Conservation (phyloP, 2,329 filamentous ascomycete genomes). For the Anthostomella pinea region DNA sequence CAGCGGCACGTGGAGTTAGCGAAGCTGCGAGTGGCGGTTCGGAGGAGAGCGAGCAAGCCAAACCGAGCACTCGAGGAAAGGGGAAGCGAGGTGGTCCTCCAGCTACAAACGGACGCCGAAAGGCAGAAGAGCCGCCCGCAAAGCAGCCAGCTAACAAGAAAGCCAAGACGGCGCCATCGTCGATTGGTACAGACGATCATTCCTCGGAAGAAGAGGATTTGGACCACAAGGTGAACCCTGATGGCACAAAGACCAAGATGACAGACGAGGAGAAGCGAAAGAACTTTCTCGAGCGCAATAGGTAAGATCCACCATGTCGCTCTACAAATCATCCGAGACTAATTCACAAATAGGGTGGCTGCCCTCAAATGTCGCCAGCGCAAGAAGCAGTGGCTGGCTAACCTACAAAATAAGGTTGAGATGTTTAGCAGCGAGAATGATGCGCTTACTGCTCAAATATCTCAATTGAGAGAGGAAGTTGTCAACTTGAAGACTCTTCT, state of each 20-base stretch:
- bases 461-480: conserved; percentile 83
- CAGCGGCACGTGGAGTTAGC: conserved; percentile 56
- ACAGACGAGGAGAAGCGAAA: conserved; percentile 98
- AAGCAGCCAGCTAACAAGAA: conserved; percentile 71
- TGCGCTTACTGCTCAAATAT: conserved; percentile 76
- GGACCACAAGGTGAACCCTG: conserved; percentile 49
- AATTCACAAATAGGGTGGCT: conserved; percentile 68
- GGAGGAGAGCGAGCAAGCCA: conserved; percentile 69
- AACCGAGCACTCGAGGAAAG: conserved; percentile 62
- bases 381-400: conserved; percentile 98
- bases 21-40: conserved; percentile 68
- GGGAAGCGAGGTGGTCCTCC: conserved; percentile 59
- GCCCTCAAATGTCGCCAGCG: conserved; percentile 95
- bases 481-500: conserved; percentile 92
- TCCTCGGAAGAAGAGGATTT: conserved; percentile 56
- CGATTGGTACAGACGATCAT: conserved; percentile 40
- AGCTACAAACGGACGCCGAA: conserved; percentile 67
- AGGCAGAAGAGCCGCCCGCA: conserved; percentile 63
- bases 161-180: conserved; percentile 50
- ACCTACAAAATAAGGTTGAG: conserved; percentile 92
- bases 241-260: conserved; percentile 75
- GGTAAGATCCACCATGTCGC: conserved; percentile 71
- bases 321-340: too few relatives aligned
- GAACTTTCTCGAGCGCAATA: conserved; percentile 94
- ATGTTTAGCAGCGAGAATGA: conserved; percentile 92